Conservation (phyloP, 1,139 yeast genomes). For the Nematodospora anomalae region DNA sequence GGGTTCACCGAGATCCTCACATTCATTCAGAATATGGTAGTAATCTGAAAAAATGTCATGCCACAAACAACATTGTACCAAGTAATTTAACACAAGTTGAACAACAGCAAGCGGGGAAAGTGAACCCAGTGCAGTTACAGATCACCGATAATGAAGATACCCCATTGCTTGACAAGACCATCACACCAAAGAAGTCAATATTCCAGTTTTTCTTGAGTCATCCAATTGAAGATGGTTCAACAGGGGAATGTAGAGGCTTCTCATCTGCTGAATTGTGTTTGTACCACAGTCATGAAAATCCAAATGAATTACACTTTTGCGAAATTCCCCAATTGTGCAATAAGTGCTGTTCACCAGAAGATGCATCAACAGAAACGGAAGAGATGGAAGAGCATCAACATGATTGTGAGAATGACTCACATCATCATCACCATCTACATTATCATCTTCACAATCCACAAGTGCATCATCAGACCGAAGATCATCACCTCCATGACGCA, state of each 20-base stretch:
- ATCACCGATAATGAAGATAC: conserved; percentile 69
- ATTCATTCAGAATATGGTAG: conserved; percentile 9
- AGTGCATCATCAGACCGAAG: conserved; percentile 11
- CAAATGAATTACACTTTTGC: conserved; percentile 33
- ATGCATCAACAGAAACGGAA: neutral
- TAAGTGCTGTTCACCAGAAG: neutral
- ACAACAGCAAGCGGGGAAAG: neutral
- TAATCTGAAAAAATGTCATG: neutral
- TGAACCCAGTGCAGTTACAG: conserved; percentile 18
- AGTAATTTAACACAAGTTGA: neutral
- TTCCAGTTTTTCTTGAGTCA: conserved; percentile 24
- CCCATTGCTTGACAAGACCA: conserved; percentile 13
- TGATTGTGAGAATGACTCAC: neutral
- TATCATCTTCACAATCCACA: conserved; percentile 3
- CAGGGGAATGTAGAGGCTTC: conserved; percentile 57
- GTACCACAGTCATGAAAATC: conserved; percentile 15
- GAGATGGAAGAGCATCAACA: conserved; percentile 1
- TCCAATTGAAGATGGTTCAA: conserved; percentile 23
- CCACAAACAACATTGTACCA: neutral
- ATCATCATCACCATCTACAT: conserved; percentile 2
- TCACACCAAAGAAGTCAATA: conserved; percentile 23
- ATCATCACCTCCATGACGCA: conserved; percentile 21
- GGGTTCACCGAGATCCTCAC: conserved; percentile 17
- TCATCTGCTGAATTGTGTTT: conserved; percentile 44
- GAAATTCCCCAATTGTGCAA: conserved; percentile 29